Evolutionary conservation across 2,329 filamentous ascomycete species (phyloP).

Genomic region (Bipolaris sorokiniana): DNA sequence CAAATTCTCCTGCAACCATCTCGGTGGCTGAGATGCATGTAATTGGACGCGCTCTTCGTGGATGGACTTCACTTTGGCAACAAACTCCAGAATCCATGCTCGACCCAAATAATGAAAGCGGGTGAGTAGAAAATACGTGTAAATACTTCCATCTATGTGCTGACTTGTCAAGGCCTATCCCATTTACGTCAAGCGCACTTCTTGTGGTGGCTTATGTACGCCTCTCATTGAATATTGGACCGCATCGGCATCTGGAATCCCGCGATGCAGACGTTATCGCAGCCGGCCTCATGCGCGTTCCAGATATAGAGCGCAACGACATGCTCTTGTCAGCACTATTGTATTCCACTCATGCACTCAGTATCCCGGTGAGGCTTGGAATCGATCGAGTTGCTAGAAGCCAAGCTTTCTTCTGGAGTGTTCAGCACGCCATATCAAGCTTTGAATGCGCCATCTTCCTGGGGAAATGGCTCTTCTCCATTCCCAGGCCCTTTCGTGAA

Average conservation of each 20-base stretch:
- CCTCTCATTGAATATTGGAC: conserved; percentile 55
- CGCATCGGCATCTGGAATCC: conserved; percentile 53
- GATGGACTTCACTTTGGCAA: conserved; percentile 46
- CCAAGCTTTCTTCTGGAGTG: conserved; percentile 64
- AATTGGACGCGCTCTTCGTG: conserved; percentile 37
- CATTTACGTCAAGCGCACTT: conserved; percentile 55
- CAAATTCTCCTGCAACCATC: conserved; percentile 26
- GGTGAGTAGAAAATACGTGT: conserved; percentile 6
- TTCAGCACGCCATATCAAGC: conserved; percentile 62
- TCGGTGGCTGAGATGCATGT: conserved; percentile 30
- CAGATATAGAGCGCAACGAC: conserved; percentile 56
- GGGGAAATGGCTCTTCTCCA: conserved; percentile 56
- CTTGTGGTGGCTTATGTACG: conserved; percentile 57
- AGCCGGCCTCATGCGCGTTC: conserved; percentile 47
- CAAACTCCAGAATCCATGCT: conserved; percentile 45
- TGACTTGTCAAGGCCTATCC: conserved; percentile 28
- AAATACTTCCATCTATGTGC: not conserved
- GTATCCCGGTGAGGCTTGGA: conserved; percentile 62
- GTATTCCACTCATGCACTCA: conserved; percentile 62
- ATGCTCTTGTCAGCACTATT: conserved; percentile 58
- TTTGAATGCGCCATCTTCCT: conserved; percentile 62
- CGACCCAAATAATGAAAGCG: conserved; percentile 46
- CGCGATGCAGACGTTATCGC: conserved; percentile 53
- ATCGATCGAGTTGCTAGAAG: conserved; percentile 62
- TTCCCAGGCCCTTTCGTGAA: conserved; percentile 27